These are phyloP conservation scores for Schizothecium vesticola DNA, from an alignment of 495 filamentous ascomycete species.

Conservation along the genomic window DNA sequence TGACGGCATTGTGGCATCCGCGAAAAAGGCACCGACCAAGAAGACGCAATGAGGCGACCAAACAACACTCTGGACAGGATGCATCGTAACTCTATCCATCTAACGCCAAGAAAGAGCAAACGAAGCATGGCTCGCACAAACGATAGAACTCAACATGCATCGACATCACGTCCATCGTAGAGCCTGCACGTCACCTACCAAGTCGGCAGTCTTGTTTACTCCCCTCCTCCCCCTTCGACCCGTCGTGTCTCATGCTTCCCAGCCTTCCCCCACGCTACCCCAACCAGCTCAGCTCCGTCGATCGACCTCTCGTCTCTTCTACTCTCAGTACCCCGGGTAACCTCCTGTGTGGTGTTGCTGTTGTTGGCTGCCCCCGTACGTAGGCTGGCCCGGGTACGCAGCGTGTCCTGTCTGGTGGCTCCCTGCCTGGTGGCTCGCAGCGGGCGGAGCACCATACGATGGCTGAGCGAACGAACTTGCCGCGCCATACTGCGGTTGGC, in stretches of 20 bases:
- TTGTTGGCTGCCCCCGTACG: constrained; percentile 5
- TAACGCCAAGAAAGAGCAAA: not conserved
- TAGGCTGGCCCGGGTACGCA: constrained; percentile 8
- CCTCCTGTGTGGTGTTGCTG: constrained; percentile 15
- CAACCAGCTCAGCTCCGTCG: not conserved
- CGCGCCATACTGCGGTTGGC: constrained; percentile 23
- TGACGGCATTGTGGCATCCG: constrained; percentile 4
- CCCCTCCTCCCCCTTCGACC: not conserved
- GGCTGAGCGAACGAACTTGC: constrained; percentile 14
- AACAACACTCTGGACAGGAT: not conserved
- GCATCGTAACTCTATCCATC: constrained; percentile 3
- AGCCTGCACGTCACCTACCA: not conserved
- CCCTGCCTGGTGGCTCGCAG: constrained; percentile 10
- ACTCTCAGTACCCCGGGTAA: not conserved
- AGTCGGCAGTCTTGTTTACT: constrained; percentile 9
- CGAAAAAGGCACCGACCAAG: constrained; percentile 9
- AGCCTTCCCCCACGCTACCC: not conserved
- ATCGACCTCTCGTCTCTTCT: not conserved
- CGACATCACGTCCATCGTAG: not conserved
- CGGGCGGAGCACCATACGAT: constrained; percentile 6
- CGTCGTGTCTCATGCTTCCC: not conserved
- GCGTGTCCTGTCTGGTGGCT: not conserved
- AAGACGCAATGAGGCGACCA: constrained; percentile 31
- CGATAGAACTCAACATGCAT: constrained; percentile 3
- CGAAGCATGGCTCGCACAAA: not conserved